A percentile compares a stretch with the other conserved stretches of the same genome.
phyloP scores from a whole-genome alignment of 2,329 filamentous ascomycete genomes.

The Tolypocladium guangdongense region DNA sequence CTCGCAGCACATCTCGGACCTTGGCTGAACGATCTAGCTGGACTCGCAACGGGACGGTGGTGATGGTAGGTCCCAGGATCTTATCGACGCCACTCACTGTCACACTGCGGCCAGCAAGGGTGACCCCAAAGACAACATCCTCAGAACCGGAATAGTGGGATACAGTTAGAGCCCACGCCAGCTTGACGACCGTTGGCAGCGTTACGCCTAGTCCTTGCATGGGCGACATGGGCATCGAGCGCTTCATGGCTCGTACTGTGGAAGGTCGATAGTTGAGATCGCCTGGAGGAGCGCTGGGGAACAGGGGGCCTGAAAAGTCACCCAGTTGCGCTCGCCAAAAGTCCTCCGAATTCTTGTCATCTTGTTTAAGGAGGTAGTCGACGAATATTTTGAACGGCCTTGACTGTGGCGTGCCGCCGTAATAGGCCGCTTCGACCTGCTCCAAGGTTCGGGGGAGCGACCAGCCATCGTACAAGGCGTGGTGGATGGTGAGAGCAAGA shows the following conservation, averaged over 20 bases:
- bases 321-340: conserved; percentile 32
- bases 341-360: conserved; percentile 21
- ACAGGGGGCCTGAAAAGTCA: conserved; percentile 26
- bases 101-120: conserved; percentile 26
- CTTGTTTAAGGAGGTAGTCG: conserved; percentile 26
- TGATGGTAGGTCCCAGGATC: conserved; percentile 22
- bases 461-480: conserved; percentile 38
- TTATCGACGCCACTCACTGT: conserved; percentile 10
- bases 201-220: conserved; percentile 15
- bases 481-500: conserved; percentile 30
- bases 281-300: conserved; percentile 28
- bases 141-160: conserved; percentile 30
- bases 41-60: conserved; percentile 30
- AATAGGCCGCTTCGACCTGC: conserved; percentile 9
- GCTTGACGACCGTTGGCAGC: conserved; percentile 9
- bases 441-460: conserved; percentile 33
- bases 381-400: conserved; percentile 31
- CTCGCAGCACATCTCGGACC: conserved; percentile 4
- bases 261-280: conserved; percentile 31
- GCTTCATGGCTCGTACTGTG: conserved; percentile 23
- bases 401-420: background rate
- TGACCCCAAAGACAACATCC: conserved; percentile 32
- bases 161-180: conserved; percentile 40
- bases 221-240: conserved; percentile 18
- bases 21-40: conserved; percentile 15